Evolutionary conservation across 441 rosid species (phyloP).

Genomic region (Corymbia calophylla): DNA sequence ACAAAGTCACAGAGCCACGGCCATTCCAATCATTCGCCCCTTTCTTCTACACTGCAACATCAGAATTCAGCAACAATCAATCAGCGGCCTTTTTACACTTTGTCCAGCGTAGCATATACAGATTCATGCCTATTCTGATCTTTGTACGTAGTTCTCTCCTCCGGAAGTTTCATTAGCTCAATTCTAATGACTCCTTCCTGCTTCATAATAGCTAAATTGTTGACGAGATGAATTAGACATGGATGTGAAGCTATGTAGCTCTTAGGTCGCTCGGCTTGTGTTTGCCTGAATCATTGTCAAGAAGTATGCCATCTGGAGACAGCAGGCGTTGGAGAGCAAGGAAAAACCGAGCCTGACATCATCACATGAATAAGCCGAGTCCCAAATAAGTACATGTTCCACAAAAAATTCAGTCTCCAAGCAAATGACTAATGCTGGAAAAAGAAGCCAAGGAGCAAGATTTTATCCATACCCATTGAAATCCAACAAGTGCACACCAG

Average conservation of each 20-base stretch:
- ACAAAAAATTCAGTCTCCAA: background rate
- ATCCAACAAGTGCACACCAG: conserved; percentile 14
- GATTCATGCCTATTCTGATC: background rate
- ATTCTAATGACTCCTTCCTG: background rate
- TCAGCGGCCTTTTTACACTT: background rate
- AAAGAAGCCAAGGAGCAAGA: background rate
- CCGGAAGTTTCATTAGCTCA: background rate
- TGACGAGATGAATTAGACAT: background rate
- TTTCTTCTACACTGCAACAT: background rate
- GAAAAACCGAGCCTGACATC: conserved; percentile 14
- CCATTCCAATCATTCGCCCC: background rate
- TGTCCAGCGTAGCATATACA: background rate
- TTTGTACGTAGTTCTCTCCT: background rate
- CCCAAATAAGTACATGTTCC: background rate
- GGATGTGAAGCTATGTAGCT: conserved; percentile 20
- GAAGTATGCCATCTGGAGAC: conserved; percentile 13
- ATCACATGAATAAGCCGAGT: background rate
- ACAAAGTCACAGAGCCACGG: background rate
- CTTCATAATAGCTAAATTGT: background rate
- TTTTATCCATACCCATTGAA: conserved; percentile 18
- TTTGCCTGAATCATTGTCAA: conserved; percentile 9
- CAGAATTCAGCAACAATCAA: background rate
- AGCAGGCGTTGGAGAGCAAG: conserved; percentile 12
- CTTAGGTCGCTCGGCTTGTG: conserved; percentile 21
- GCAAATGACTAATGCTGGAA: background rate